Evolutionary conservation across 371 early-diverging fungal genomes (phyloP).

Genomic region (Apophysomyces trapeziformis): DNA sequence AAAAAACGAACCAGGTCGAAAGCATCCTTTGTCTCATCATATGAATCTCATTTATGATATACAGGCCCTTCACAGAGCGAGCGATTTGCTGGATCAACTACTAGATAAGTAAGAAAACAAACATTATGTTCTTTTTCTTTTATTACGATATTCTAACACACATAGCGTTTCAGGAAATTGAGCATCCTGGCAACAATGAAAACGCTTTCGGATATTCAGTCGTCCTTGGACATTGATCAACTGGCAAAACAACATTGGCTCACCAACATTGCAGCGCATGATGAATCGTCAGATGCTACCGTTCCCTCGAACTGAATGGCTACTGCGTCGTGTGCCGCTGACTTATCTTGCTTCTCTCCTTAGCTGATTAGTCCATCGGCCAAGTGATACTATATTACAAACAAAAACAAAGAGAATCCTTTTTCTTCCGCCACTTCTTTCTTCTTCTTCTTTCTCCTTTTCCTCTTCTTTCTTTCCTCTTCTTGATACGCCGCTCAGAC

Average conservation of each 20-base stretch:
- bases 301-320: background rate
- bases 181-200: slow-evolving; percentile 16
- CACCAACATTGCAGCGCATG: slow-evolving; percentile 1
- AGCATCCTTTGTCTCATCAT: background rate
- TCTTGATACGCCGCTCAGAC: slow-evolving; percentile 13
- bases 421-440: background rate
- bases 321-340: background rate
- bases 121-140: background rate
- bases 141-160: background rate
- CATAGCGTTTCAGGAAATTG: slow-evolving; percentile 11
- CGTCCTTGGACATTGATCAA: slow-evolving; percentile 3
- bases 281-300: slow-evolving; percentile 1
- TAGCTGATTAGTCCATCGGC: background rate
- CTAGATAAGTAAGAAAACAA: slow-evolving; percentile 15
- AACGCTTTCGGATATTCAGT: slow-evolving; percentile 14
- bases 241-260: slow-evolving; percentile 13
- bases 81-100: slow-evolving; percentile 10
- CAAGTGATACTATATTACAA: slow-evolving; percentile 13
- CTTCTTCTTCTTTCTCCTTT: background rate
- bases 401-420: background rate
- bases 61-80: slow-evolving; percentile 21
- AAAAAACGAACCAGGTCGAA: slow-evolving; percentile 26
- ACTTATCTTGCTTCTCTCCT: background rate
- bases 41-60: background rate
- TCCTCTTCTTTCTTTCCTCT: background rate